These are phyloP conservation scores for Pyrenochaeta sp. DNA, from an alignment of 2,329 filamentous ascomycete species.

Conservation along the genomic window DNA sequence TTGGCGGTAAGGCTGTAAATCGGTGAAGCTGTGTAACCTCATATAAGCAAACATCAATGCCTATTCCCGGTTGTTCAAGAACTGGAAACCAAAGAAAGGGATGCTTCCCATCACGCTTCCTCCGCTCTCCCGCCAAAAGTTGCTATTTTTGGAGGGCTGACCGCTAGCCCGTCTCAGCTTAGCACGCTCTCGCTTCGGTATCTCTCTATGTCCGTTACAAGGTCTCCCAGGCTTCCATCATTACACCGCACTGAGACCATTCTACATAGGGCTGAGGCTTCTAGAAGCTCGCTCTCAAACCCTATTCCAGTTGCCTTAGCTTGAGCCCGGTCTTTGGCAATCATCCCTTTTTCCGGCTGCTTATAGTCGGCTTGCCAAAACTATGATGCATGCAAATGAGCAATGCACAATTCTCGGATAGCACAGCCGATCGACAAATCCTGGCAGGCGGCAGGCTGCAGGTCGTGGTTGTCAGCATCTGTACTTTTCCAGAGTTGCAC, in stretches of 20 bases:
- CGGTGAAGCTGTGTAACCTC: background rate
- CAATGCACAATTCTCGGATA: too few species aligned
- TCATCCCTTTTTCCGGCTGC: too few species aligned
- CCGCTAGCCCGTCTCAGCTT: constrained; percentile 5
- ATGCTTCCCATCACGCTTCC: constrained; percentile 4
- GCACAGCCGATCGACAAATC: too few species aligned
- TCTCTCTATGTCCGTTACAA: constrained; percentile 6
- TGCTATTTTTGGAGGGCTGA: constrained; percentile 28
- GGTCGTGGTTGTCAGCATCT: too few species aligned
- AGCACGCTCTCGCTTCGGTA: constrained; percentile 7
- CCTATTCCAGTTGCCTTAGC: background rate
- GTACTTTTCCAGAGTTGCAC: too few species aligned
- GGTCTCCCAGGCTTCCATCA: constrained; percentile 14
- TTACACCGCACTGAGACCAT: constrained; percentile 4
- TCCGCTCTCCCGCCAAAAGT: constrained; percentile 12
- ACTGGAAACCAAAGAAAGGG: background rate
- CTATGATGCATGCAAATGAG: too few species aligned
- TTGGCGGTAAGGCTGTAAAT: background rate
- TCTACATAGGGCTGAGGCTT: constrained; percentile 24
- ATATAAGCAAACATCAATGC: background rate
- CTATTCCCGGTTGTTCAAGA: background rate
- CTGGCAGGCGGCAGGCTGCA: too few species aligned
- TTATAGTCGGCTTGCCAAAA: too few species aligned
- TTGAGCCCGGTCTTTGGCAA: too few species aligned
- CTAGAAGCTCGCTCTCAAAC: constrained; percentile 12